These are phyloP conservation scores for Lentinula edodes DNA, from an alignment of 768 basidiomycete species.

Conservation along the genomic window DNA sequence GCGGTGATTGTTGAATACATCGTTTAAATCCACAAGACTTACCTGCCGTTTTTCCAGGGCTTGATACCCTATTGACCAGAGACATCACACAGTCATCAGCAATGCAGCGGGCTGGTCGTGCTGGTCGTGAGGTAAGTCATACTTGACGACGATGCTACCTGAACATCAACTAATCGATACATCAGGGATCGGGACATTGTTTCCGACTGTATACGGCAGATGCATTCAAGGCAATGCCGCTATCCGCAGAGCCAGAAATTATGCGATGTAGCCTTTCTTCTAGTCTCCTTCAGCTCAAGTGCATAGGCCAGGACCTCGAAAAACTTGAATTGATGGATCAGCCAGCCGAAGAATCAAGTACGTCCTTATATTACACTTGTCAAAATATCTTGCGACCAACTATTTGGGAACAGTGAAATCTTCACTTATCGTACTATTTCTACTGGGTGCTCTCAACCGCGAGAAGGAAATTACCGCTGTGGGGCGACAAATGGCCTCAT, in stretches of 20 bases:
- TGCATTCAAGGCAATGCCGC: conserved; percentile 59
- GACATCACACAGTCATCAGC: conserved; percentile 89
- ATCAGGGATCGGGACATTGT: conserved; percentile 74
- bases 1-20: conserved; percentile 36
- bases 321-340: conserved; percentile 85
- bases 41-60: conserved; percentile 43
- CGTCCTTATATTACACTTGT: conserved; percentile 20
- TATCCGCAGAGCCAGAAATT: conserved; percentile 83
- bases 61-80: conserved; percentile 80
- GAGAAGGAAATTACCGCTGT: conserved; percentile 60
- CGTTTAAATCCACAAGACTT: neutral
- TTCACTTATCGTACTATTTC: conserved; percentile 67
- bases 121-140: conserved; percentile 76
- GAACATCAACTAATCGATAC: neutral
- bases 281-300: conserved; percentile 81
- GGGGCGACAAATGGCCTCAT: conserved; percentile 82
- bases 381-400: neutral
- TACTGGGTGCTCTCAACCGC: conserved; percentile 74
- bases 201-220: conserved; percentile 91
- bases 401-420: conserved; percentile 39
- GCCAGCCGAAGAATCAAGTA: conserved; percentile 72
- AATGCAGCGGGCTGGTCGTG: conserved; percentile 91
- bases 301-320: conserved; percentile 75
- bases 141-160: neutral
- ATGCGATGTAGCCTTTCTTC: conserved; percentile 80